phyloP scores from a whole-genome alignment of 805 yeast genomes.

The Nakazawaea ernobii region DNA sequence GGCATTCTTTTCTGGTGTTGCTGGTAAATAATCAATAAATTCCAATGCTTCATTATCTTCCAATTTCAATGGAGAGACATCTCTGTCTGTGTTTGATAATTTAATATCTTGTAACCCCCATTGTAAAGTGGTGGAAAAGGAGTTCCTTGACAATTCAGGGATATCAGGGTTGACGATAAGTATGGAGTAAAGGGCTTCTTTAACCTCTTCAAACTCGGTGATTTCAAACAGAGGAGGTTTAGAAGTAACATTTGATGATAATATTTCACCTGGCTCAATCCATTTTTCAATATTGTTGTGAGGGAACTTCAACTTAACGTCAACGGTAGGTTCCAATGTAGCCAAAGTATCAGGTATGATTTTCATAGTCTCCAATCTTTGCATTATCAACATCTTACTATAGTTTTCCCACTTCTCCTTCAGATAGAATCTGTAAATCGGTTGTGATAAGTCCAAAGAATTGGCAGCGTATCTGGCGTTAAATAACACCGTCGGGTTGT shows the following conservation, averaged over 20 bases:
- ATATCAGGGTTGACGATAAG: conserved; percentile 87
- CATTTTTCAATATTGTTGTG: conserved; percentile 60
- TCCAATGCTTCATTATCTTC: conserved; percentile 31
- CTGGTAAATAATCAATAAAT: conserved; percentile 64
- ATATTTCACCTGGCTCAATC: conserved; percentile 72
- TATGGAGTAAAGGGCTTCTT: conserved; percentile 62
- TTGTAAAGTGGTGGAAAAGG: conserved; percentile 65
- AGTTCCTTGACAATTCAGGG: conserved; percentile 68
- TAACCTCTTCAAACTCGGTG: conserved; percentile 58
- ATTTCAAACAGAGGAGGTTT: conserved; percentile 75
- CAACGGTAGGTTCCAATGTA: conserved; percentile 75
- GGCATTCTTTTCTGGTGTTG: conserved; percentile 84
- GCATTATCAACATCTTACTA: conserved; percentile 78
- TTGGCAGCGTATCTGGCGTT: conserved; percentile 46
- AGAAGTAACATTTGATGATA: conserved; percentile 69
- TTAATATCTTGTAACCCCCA: conserved; percentile 73
- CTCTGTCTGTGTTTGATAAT: conserved; percentile 50
- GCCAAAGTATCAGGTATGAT: conserved; percentile 94
- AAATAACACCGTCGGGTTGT: conserved; percentile 82
- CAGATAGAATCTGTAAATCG: conserved; percentile 72
- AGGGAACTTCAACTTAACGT: conserved; percentile 70
- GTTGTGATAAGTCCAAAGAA: conserved; percentile 59
- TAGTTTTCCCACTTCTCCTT: conserved; percentile 66
- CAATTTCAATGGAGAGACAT: conserved; percentile 41
- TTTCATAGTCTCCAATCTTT: conserved; percentile 77